phyloP scores from a whole-genome alignment of 2,329 filamentous ascomycete genomes.

The Diaporthe citrichinensis region DNA sequence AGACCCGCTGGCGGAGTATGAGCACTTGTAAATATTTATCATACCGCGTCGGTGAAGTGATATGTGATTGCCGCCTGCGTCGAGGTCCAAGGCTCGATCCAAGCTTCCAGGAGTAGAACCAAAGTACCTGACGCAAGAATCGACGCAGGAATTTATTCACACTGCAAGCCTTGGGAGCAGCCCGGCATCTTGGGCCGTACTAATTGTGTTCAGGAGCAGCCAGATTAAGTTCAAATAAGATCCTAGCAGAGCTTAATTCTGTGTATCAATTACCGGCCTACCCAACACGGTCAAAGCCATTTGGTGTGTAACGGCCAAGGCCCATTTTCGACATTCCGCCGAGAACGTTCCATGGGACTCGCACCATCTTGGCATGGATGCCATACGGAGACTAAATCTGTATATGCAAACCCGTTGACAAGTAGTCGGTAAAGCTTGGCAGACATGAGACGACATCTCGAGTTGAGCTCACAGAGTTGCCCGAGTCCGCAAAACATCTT shows the following conservation, averaged over 20 bases:
- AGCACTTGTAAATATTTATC: not conserved
- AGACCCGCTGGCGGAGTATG: not conserved
- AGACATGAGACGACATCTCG: not conserved
- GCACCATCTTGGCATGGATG: not conserved
- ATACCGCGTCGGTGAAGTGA: not conserved
- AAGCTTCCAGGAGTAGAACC: not conserved
- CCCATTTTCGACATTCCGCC: not conserved
- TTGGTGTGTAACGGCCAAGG: not conserved
- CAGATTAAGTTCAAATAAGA: not conserved
- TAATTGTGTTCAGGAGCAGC: not conserved
- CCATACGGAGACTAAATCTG: not conserved
- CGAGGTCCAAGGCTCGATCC: not conserved
- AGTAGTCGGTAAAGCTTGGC: conserved; percentile 3
- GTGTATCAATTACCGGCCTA: not conserved
- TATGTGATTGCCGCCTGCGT: too few relatives aligned
- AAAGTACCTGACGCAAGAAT: not conserved
- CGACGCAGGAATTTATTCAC: not conserved
- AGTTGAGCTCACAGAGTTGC: not conserved
- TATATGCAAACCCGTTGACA: not conserved
- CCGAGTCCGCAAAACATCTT: not conserved
- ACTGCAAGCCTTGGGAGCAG: not conserved
- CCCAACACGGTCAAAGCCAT: conserved; percentile 8
- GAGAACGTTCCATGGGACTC: not conserved
- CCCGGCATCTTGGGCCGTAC: not conserved
- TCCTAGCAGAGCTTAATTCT: conserved; percentile 7